These are phyloP conservation scores for Aspergillus aculeatus DNA, from an alignment of 2,329 filamentous ascomycete species.

Conservation along the genomic window DNA sequence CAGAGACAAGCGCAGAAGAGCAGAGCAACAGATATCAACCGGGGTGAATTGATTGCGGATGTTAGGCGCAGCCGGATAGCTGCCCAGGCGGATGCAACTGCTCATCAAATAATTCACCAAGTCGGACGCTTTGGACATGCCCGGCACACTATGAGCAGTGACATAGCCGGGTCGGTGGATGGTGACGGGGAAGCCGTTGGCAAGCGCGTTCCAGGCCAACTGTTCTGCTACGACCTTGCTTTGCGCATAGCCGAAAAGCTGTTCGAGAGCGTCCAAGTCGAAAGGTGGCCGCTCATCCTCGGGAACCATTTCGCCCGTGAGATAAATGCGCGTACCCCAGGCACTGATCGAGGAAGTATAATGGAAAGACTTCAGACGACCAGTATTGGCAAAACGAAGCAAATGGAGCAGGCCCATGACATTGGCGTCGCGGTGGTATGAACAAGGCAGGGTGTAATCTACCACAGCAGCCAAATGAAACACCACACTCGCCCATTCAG, in stretches of 20 bases:
- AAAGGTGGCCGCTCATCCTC: conserved; percentile 11
- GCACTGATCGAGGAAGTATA: conserved; percentile 20
- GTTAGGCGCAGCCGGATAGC: conserved; percentile 13
- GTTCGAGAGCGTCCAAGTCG: background rate
- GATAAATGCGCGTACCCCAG: conserved; percentile 13
- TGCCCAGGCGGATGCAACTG: conserved; percentile 13
- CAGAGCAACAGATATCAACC: conserved; percentile 16
- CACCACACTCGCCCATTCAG: conserved; percentile 14
- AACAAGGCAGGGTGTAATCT: conserved; percentile 16
- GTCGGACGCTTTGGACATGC: conserved; percentile 18
- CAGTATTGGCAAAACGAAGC: conserved; percentile 11
- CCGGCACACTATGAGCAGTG: conserved; percentile 17
- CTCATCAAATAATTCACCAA: conserved; percentile 18
- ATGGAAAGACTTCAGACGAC: conserved; percentile 17
- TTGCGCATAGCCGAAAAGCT: conserved; percentile 18
- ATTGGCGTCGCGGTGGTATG: conserved; percentile 12
- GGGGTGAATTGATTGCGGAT: conserved; percentile 17
- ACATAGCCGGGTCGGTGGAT: conserved; percentile 23
- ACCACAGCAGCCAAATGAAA: conserved; percentile 15
- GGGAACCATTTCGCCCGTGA: background rate
- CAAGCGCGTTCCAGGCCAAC: conserved; percentile 18
- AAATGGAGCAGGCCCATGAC: conserved; percentile 9
- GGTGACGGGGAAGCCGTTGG: conserved; percentile 18
- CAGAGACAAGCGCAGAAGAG: conserved; percentile 15
- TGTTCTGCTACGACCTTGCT: conserved; percentile 24